Base-by-base conservation (phyloP, 1,284 basidiomycete genomes). In the Cutaneotrichosporon daszewskae region DNA sequence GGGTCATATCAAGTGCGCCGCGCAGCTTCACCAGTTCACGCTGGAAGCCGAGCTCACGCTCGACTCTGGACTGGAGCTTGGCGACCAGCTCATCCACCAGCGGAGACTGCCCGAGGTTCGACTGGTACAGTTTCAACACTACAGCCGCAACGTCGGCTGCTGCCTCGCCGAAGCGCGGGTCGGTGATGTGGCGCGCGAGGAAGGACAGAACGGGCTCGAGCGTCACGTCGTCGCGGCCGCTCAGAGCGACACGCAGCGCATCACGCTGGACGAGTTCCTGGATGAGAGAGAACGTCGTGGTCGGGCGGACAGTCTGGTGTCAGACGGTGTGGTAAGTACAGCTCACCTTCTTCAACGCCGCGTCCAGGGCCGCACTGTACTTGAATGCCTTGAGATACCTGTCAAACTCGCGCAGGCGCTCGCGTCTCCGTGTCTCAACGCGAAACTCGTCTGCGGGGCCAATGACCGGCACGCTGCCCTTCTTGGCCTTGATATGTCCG, bases 191-290 rank as follows among this genome's bases (percentile, higher is more conserved):
- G 57, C 87, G 86, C 37, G 90, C 72, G 10, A 98, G 76, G 40
- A 97, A 79, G 2, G 82, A 77, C 9, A 99, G 76, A 17, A 98
- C 77, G 0, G 94, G 94, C 66, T 96, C 91, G 3, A 99, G 75
- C 4, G 94, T 79, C 22, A 97, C 84, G 63, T 98, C 95, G 62
- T 98, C 94, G 35, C 95, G 80, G 20, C 90, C 89, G 0, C 84
- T 77, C 5, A 99, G 76, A 1, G 95, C 94, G 54, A 82, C 81
- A 43, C 83, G 78, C 31, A 98, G 75, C 2, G 88, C 94, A 65
- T 98, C 90, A 8, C 88, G 83, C 59, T 94, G 86, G 36, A 95
- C 84, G 27, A 99, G 76, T 69, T 99, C 95, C 69, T 90, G 84
- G 37, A 98, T 83, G 23, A 99, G 73, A 0, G 94, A 85, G 62